phyloP scores from a whole-genome alignment of 805 yeast species.

The Jamesozyma gamospora region DNA sequence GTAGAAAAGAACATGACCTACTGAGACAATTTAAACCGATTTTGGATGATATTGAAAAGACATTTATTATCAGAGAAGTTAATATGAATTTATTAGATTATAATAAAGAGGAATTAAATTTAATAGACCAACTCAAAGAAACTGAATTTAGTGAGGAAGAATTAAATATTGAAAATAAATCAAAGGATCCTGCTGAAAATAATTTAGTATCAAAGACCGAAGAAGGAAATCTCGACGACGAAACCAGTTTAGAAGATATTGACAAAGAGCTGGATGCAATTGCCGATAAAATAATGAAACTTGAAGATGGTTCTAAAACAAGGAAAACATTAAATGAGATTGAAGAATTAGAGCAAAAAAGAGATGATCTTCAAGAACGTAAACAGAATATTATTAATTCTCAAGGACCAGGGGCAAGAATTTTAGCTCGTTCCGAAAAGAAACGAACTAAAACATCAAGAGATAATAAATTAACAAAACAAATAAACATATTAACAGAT shows the following conservation, averaged over 20 bases:
- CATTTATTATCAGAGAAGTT: slow-evolving; percentile 50
- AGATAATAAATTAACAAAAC: slow-evolving; percentile 17
- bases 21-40: slow-evolving; percentile 44
- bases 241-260: slow-evolving; percentile 7
- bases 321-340: slow-evolving; percentile 17
- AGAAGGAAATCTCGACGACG: slow-evolving; percentile 5
- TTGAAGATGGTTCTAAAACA: slow-evolving; percentile 29
- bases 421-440: slow-evolving; percentile 16
- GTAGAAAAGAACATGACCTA: slow-evolving; percentile 52
- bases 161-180: not conserved
- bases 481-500: slow-evolving; percentile 19
- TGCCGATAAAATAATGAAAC: slow-evolving; percentile 30
- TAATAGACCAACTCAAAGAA: slow-evolving; percentile 33
- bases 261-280: slow-evolving; percentile 24
- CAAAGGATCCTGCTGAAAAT: slow-evolving; percentile 3
- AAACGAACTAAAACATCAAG: slow-evolving; percentile 13
- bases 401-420: slow-evolving; percentile 15
- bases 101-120: slow-evolving; percentile 35
- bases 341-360: slow-evolving; percentile 23
- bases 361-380: slow-evolving; percentile 16
- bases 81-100: slow-evolving; percentile 38
- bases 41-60: slow-evolving; percentile 15
- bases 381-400: slow-evolving; percentile 11
- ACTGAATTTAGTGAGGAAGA: slow-evolving; percentile 21
- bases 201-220: not conserved